Evolutionary conservation across 345 rosid genomes (phyloP), one percentile per base, ranked within the genome.

Genomic region (Limnanthes douglasii): DNA sequence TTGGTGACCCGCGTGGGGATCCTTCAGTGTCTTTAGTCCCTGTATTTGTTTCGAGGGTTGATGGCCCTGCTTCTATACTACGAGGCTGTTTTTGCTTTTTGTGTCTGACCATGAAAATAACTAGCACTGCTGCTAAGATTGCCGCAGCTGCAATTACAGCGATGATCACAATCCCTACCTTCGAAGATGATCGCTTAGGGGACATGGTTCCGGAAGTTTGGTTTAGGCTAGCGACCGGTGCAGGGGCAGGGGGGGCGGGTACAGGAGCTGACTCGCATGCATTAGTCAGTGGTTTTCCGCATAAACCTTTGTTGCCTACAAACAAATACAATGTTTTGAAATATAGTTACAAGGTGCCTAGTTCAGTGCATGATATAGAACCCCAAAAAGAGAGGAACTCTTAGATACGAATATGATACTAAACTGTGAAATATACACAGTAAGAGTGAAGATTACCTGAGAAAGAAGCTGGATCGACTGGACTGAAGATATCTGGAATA

Each of bases 301-400:
- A 79, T 17, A 88, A 51, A 16, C 45, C 85, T 45, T 67, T 47
- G 54, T 84, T 90, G 5, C 92, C 97, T 88, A 59, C 32, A 13
- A 32, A 24, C 30, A 3, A 36, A 28, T 2, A 21, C 11, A 14
- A n/a, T n/a, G n/a, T n/a, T n/a, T n/a, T n/a, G n/a, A n/a, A n/a
- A n/a, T n/a, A n/a, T n/a, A n/a, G n/a, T n/a, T n/a, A n/a, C n/a
- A n/a, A n/a, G n/a, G n/a, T n/a, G n/a, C n/a, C n/a, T n/a, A n/a
- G n/a, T n/a, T n/a, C n/a, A n/a, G n/a, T 11, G 0, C 19, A 19
- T 23, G 30, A 25, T 32, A 11, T 18, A 17, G 17, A 11, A 1
- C 6, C 24, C 32, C 14, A 15, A 4, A 11, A 1, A 26, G 21
- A 9, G 27, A 26, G 25, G 10, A 25, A 14, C 2, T 15, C 15